A percentile compares a stretch with the other conserved stretches of the same genome.
phyloP scores from a whole-genome alignment of 495 filamentous ascomycete species.

The Parathielavia appendiculata region DNA sequence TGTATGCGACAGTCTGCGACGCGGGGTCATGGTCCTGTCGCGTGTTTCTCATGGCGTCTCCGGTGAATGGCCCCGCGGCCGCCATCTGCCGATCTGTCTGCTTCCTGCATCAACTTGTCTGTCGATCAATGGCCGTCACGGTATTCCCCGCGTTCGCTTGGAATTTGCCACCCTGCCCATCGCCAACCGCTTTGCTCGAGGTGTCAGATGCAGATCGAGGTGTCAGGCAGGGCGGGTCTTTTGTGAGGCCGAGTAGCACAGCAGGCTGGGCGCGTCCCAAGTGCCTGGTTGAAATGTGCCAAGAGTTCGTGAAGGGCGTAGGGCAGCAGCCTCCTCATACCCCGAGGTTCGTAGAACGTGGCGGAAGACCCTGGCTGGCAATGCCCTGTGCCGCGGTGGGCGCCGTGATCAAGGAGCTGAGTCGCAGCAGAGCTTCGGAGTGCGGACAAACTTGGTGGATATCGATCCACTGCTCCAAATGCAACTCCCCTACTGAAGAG shows the following conservation, averaged over 20 bases:
- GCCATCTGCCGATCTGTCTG: too few relatives aligned
- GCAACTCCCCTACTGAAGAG: too few relatives aligned
- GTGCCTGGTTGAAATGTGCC: too few relatives aligned
- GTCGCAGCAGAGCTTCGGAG: constrained; percentile 2
- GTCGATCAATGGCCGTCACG: neutral
- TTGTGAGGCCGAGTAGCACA: neutral
- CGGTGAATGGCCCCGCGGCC: too few relatives aligned
- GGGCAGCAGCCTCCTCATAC: too few relatives aligned
- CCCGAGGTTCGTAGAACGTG: too few relatives aligned
- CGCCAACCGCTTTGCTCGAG: neutral
- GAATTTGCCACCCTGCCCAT: neutral
- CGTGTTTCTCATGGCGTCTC: too few relatives aligned
- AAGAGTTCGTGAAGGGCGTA: too few relatives aligned
- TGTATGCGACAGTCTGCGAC: too few relatives aligned
- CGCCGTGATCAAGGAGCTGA: neutral
- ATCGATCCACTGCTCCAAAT: neutral
- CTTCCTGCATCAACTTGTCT: neutral
- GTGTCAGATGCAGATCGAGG: neutral
- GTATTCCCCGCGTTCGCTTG: neutral
- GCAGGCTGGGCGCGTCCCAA: too few relatives aligned
- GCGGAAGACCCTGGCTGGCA: neutral
- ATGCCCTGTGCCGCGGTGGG: neutral
- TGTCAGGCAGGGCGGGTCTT: too few relatives aligned
- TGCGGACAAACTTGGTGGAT: constrained; percentile 15
- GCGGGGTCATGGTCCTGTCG: too few relatives aligned